Conservation (phyloP, 2,329 filamentous ascomycete genomes). For the Alternaria postmessia region DNA sequence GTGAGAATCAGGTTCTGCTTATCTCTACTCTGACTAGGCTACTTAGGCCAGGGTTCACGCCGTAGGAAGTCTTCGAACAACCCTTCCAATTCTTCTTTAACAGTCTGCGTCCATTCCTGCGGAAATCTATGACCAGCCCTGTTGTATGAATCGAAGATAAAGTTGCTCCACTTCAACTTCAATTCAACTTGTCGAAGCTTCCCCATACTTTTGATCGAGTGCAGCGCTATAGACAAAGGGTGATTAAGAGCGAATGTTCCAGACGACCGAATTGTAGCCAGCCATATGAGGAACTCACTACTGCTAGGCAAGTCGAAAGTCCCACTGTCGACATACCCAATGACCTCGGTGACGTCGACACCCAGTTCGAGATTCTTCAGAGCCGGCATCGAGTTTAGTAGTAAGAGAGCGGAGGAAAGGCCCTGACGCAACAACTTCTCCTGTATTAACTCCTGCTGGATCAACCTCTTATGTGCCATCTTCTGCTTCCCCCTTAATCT, state of each 20-base stretch:
- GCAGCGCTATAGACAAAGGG: not conserved
- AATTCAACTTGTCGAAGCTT: not conserved
- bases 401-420: not conserved
- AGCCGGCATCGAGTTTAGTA: not conserved
- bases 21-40: fast-evolving
- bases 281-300: fast-evolving
- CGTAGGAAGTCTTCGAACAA: not conserved
- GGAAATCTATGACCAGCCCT: not conserved
- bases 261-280: not conserved
- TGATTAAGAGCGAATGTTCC: not conserved
- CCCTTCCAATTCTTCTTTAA: not conserved
- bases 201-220: not conserved
- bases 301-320: not conserved
- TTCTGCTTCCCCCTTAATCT: too few species aligned
- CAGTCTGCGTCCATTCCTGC: not conserved
- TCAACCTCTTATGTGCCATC: too few species aligned
- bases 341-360: not conserved
- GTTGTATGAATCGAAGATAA: not conserved
- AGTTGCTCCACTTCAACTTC: not conserved
- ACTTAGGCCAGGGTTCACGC: not conserved
- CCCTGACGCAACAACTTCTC: not conserved
- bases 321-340: too few species aligned
- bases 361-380: not conserved
- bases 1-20: not conserved
- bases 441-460: too few species aligned